A percentile compares a stretch with the other conserved stretches of the same genome.
Conservation (phyloP, 139 green algal genomes). For the Eudorina sp. region DNA sequence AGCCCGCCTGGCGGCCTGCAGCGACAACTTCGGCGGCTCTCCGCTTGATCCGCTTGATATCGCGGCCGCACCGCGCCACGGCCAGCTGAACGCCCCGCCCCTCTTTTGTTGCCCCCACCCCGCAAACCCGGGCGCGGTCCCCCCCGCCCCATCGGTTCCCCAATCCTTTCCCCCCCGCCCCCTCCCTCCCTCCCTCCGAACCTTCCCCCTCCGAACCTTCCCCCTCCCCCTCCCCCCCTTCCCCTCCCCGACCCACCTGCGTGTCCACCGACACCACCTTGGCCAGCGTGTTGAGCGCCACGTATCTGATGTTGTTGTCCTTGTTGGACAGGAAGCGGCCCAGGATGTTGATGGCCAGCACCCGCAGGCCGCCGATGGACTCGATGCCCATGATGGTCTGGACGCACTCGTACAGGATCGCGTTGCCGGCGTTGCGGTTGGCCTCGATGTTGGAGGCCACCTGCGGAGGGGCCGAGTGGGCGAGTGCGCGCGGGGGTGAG, state of each 20-base stretch:
- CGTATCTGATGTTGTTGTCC: constrained; percentile 98
- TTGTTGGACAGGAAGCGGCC: constrained; percentile 90
- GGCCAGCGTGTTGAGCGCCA: constrained; percentile 95
- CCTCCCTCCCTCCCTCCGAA: too few species aligned
- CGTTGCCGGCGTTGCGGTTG: constrained; percentile 91
- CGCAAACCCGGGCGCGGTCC: too few species aligned
- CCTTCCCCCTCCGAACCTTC: too few species aligned
- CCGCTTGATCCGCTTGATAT: too few species aligned
- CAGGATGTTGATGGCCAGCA: constrained; percentile 98
- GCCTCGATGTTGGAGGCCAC: constrained; percentile 93
- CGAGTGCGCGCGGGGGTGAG: background rate
- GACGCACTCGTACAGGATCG: constrained; percentile 97
- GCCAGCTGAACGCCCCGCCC: too few species aligned
- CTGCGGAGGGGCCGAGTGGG: constrained; percentile 6
- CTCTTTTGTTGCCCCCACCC: too few species aligned
- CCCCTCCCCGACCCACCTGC: constrained; percentile 38
- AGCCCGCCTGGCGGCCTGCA: too few species aligned
- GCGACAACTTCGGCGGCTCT: too few species aligned
- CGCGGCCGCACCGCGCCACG: too few species aligned
- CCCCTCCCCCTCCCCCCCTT: too few species aligned
- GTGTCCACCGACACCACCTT: constrained; percentile 87
- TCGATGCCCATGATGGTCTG: constrained; percentile 95
- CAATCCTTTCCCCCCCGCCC: too few species aligned
- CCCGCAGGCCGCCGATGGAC: constrained; percentile 90
- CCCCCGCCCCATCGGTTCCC: too few species aligned